Evolutionary conservation across 1,284 basidiomycete species (phyloP), one percentile per base, ranked within the genome.

Genomic region (Tylopilus orsonianus): DNA sequence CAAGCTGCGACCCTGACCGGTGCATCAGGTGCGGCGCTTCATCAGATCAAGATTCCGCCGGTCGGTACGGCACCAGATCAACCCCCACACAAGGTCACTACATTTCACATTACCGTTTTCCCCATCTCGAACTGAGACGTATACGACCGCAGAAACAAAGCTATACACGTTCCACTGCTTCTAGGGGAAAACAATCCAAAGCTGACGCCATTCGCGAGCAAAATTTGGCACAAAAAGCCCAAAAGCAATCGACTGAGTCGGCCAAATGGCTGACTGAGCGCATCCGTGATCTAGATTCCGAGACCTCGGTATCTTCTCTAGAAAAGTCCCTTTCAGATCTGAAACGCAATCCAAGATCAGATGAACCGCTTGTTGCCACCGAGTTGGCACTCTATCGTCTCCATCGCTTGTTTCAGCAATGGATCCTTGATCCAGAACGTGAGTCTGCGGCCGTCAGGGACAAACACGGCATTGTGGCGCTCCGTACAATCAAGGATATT

Each of bases 1-100:
- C 80, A 81, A 38, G 83, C 85, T 6, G 75, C 74, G 34, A 82
- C 82, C 1, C 59, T 87, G 48, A 83, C 80, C 0, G 84, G 85
- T 0, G 81, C 82, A 1, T 71, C 73, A 1, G 84, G 85, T 0
- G 69, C 67, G 1, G 64, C 65, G 3, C 66, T 87, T 27, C 69
- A 78, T 56, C 75, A 74, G 47, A 74, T 80, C 27, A 69, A 75
- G 14, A 85, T 87, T 48, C 66, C 72, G 2, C 56, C 75, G 2
- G 71, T 65, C 1, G 60, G 67, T 3, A 30, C 42, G 12, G 26
- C 53, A 23, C 43, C 56, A 18, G 44, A 30, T 30, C 55, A 45
- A 34, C 26, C 18, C 27, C 14, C 47, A 44, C 10, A 45, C 27
- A 55, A 60, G 55, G 53, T 66, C 37, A 46, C 27, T 53, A 0